Evolutionary conservation across 2,329 filamentous ascomycete genomes (phyloP).

Genomic region (Cadophora malorum): DNA sequence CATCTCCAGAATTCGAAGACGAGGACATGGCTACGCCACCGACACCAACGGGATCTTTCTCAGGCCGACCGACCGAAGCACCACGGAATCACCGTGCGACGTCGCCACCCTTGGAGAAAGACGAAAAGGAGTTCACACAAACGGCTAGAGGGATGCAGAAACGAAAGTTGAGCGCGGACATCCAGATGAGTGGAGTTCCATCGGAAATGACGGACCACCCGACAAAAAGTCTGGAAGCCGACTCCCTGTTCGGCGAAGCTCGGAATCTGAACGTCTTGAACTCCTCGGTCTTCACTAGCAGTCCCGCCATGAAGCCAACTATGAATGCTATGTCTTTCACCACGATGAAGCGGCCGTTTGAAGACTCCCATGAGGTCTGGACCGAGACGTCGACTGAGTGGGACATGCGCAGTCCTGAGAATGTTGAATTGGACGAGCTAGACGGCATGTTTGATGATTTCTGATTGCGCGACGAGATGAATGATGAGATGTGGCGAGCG

Average conservation of each 20-base stretch:
- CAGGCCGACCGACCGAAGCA: constrained; percentile 52
- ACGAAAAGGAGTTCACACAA: constrained; percentile 96
- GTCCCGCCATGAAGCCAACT: constrained; percentile 61
- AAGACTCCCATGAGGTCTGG: constrained; percentile 45
- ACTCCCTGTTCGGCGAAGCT: constrained; percentile 44
- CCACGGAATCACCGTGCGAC: constrained; percentile 73
- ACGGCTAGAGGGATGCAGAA: constrained; percentile 82
- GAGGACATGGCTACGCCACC: constrained; percentile 67
- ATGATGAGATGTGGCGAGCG: constrained; percentile 5
- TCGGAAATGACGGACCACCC: constrained; percentile 43
- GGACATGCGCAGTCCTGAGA: constrained; percentile 77
- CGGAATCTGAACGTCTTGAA: constrained; percentile 40
- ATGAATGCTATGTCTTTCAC: constrained; percentile 28
- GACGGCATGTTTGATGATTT: constrained; percentile 82
- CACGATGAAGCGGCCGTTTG: constrained; percentile 56
- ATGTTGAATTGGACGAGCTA: constrained; percentile 90
- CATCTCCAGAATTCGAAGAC: constrained; percentile 83
- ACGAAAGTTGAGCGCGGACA: constrained; percentile 61
- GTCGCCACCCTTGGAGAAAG: constrained; percentile 88
- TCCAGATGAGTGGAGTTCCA: constrained; percentile 59
- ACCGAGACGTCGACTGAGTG: constrained; percentile 59
- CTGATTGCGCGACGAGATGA: constrained; percentile 22
- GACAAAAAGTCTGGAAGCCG: constrained; percentile 39
- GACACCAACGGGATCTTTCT: constrained; percentile 69
- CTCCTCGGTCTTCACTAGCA: constrained; percentile 52